Conservation (phyloP, 2,329 filamentous ascomycete species). For the Ascomycota sp. region DNA sequence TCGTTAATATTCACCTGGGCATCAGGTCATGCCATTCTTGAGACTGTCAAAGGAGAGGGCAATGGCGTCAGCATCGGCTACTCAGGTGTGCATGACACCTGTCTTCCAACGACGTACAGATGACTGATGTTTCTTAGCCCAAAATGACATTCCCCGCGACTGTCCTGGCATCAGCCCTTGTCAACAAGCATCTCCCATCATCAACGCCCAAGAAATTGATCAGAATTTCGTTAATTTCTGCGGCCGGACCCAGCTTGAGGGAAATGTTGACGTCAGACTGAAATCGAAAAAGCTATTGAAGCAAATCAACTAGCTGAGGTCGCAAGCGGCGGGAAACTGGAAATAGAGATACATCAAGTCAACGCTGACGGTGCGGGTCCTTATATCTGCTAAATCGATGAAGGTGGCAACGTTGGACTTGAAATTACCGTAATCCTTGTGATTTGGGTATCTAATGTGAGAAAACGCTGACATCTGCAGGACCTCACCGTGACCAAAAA, state of each 20-base stretch:
- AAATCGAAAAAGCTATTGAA: constrained; percentile 29
- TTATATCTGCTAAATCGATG: constrained; percentile 31
- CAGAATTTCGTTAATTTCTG: constrained; percentile 36
- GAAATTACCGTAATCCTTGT: constrained; percentile 2
- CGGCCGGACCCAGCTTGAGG: constrained; percentile 37
- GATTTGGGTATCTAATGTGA: not conserved
- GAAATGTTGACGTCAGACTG: constrained; percentile 40
- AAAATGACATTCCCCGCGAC: constrained; percentile 17
- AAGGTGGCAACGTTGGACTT: constrained; percentile 19
- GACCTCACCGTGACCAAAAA: constrained; percentile 34
- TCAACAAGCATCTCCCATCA: constrained; percentile 44
- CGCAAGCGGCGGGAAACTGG: constrained; percentile 20
- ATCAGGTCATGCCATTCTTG: no score
- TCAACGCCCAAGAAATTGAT: constrained; percentile 33
- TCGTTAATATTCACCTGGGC: no score
- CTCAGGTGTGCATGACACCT: no score
- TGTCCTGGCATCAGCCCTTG: constrained; percentile 44
- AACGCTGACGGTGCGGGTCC: constrained; percentile 15
- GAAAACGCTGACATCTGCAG: constrained; percentile 2
- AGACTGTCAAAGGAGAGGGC: no score
- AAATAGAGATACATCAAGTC: constrained; percentile 3
- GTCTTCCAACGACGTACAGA: no score
- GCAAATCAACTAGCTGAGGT: constrained; percentile 27
- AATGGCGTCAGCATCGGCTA: no score
- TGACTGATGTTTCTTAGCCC: no score